Conservation (phyloP, 164 flowering plant genomes). For the Kalanchoe fedtschenkoi region DNA sequence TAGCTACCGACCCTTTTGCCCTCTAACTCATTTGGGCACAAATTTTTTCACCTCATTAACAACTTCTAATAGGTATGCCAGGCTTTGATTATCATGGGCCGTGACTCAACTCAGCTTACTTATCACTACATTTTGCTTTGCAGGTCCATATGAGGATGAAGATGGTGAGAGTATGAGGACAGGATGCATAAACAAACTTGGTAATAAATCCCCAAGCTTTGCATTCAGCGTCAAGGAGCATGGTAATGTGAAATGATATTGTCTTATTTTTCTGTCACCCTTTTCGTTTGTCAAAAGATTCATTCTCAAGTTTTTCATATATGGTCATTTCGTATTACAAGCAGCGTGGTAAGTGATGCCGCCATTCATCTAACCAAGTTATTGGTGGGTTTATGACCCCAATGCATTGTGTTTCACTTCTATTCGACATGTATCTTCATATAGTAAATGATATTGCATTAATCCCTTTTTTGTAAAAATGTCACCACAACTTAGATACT, state of each 20-base stretch:
- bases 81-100: neutral
- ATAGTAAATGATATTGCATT: no score
- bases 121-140: neutral
- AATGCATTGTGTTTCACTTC: no score
- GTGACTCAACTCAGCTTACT: neutral
- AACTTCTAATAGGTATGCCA: neutral
- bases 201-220: constrained; percentile 8
- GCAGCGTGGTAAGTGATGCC: neutral
- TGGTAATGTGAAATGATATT: neutral
- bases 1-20: neutral
- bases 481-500: no score
- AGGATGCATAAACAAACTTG: constrained; percentile 1
- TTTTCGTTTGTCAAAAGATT: neutral
- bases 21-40: neutral
- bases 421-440: no score
- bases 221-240: constrained; percentile 8
- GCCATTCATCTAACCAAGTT: neutral
- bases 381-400: neutral
- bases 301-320: neutral
- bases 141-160: neutral
- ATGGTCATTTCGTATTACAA: neutral
- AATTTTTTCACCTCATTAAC: neutral
- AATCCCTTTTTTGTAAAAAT: no score
- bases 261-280: neutral
- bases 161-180: neutral